These are phyloP conservation scores for Solanum microdontum DNA, from an alignment of 257 asterid genomes.

Conservation along the genomic window DNA sequence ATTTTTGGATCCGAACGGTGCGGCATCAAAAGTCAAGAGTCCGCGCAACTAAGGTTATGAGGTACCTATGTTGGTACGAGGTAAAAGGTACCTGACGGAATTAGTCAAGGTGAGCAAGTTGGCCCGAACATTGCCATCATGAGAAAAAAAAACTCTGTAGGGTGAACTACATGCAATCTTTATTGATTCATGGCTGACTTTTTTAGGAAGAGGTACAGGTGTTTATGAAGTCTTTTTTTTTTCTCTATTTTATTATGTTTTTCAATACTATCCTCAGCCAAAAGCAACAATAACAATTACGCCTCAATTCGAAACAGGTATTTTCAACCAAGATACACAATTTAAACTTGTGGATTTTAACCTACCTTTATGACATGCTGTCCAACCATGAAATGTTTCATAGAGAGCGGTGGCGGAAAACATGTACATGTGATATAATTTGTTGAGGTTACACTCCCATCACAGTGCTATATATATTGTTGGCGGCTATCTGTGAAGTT, in stretches of 20 bases:
- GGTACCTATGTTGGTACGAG: neutral
- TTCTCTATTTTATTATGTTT: neutral
- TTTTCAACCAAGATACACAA: neutral
- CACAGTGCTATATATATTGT: neutral
- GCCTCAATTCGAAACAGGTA: neutral
- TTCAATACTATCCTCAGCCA: neutral
- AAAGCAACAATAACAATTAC: neutral
- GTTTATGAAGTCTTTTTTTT: neutral
- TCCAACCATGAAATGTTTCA: neutral
- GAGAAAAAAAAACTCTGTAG: neutral
- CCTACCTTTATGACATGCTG: neutral
- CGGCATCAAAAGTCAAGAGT: no score
- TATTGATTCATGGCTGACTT: neutral
- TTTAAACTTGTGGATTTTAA: neutral
- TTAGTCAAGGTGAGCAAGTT: neutral
- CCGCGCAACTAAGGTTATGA: no score
- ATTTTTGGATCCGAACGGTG: no score
- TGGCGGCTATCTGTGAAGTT: neutral
- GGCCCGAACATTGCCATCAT: neutral
- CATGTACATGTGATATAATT: neutral
- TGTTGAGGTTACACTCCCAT: neutral
- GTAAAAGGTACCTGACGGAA: neutral
- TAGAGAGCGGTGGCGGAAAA: neutral
- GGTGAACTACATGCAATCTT: neutral
- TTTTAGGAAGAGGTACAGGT: neutral